Base-by-base conservation (phyloP, 441 rosid genomes). In the Codiaeum variegatum region DNA sequence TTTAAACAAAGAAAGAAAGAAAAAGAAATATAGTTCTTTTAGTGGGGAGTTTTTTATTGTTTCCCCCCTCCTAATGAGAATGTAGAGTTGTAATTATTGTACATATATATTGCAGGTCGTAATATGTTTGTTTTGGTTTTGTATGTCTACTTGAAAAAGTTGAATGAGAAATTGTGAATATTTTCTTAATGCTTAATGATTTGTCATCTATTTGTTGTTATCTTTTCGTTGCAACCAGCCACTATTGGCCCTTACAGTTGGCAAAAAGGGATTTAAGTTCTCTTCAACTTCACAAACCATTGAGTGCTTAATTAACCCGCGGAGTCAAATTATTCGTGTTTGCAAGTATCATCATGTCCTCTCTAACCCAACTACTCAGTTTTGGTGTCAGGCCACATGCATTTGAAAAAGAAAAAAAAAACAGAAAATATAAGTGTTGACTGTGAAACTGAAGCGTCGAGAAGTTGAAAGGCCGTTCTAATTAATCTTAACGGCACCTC, bases 1-100 rank as follows among this genome's bases (percentile, higher is more conserved):
- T 74, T 78, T 64, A 47, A 65, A 66, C 23, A 54, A 76, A 36
- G 32, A 54, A 73, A 58, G 56, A 23, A 60, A 68, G 10, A 44
- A 24, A 74, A 66, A 79, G 47, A 58, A 60, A 74, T 54, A 52
- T 69, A 63, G 69, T 62, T 6, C 1, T 54, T 66, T 76, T 61
- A 32, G 74, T 60, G 38, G 70, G 85, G 79, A 80, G 71, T 56
- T 78, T 83, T 66, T 72, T 38, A 74, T 29, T 38, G 42, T 38
- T 6, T 78, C 75, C 69, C 76, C 74, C 77, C 40, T 56, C 38
- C 65, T 71, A 75, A 69, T 73, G 21, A 67, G 66, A 64, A 59
- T 36, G 66, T 31, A 66, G 70, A 63, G 71, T 77, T 87, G 88
- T 84, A 85, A 83, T 75, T 75, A 65, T 70, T 81, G 76, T 80